A percentile compares a stretch with the other conserved stretches of the same genome.
Evolutionary conservation across 106 monocot genomes (phyloP).

Genomic region (Dioscorea alata): DNA sequence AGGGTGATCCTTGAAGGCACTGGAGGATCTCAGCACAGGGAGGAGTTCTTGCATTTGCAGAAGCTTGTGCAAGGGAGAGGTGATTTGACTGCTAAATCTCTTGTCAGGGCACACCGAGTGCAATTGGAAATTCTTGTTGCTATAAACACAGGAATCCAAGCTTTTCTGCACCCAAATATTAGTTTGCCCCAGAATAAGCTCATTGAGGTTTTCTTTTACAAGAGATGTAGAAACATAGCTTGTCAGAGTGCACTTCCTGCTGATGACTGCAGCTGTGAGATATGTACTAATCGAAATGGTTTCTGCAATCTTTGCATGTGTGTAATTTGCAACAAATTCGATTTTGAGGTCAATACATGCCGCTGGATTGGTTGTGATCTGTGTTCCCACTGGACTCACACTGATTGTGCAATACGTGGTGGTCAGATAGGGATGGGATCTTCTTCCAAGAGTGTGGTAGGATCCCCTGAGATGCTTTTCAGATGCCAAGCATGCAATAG

Average conservation of each 20-base stretch:
- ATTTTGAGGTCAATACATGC: conserved; percentile 98
- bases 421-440: conserved; percentile 78
- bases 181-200: conserved; percentile 64
- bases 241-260: conserved; percentile 84
- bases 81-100: conserved; percentile 58
- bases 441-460: conserved; percentile 34
- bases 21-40: conserved; percentile 73
- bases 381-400: conserved; percentile 97
- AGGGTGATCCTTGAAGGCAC: conserved; percentile 77
- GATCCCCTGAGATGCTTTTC: conserved; percentile 81
- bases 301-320: conserved; percentile 99
- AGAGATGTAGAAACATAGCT: conserved; percentile 95
- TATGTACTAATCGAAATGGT: conserved; percentile 70
- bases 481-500: conserved; percentile 92
- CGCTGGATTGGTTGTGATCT: conserved; percentile 98
- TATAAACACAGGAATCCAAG: conserved; percentile 92
- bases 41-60: conserved; percentile 82
- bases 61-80: conserved; percentile 63
- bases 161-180: conserved; percentile 87
- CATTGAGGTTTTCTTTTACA: conserved; percentile 82
- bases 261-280: conserved; percentile 79
- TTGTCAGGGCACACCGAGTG: conserved; percentile 61
- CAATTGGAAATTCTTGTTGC: conserved; percentile 92
- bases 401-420: conserved; percentile 86
- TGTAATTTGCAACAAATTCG: conserved; percentile 92